These are phyloP conservation scores for Magnolia kwangsiensis DNA, from an alignment of 164 flowering plant genomes.

Conservation along the genomic window DNA sequence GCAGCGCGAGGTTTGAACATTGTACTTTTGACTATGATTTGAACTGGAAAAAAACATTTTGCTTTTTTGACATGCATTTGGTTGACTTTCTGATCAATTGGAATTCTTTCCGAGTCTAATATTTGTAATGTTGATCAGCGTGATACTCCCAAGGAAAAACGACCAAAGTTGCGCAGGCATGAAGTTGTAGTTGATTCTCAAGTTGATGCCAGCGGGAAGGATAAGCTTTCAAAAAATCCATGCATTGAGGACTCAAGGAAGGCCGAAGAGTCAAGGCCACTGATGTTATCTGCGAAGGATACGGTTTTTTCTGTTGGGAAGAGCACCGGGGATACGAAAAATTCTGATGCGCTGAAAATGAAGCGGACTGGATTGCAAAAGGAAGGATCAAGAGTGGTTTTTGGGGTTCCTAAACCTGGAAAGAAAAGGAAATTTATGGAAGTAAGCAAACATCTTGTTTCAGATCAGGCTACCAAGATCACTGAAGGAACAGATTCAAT, in stretches of 20 bases:
- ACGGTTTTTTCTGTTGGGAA: constrained; percentile 63
- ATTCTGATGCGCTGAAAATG: constrained; percentile 40
- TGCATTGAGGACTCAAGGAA: constrained; percentile 32
- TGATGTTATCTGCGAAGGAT: constrained; percentile 50
- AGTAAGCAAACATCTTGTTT: constrained; percentile 86
- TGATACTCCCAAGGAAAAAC: constrained; percentile 71
- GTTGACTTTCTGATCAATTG: background rate
- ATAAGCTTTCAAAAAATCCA: constrained; percentile 21
- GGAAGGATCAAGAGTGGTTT: constrained; percentile 73
- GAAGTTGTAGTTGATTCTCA: constrained; percentile 23
- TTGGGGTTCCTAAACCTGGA: constrained; percentile 96
- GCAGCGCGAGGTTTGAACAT: constrained; percentile 43
- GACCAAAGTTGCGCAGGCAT: constrained; percentile 41
- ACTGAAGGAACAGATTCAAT: constrained; percentile 43
- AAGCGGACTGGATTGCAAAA: constrained; percentile 60
- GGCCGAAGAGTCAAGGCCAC: constrained; percentile 35
- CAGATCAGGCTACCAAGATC: constrained; percentile 36
- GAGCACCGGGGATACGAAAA: constrained; percentile 37
- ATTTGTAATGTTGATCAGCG: constrained; percentile 36
- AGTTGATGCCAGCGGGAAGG: constrained; percentile 40
- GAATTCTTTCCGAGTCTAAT: background rate
- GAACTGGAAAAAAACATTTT: background rate
- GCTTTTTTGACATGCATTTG: background rate
- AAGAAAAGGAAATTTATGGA: constrained; percentile 97
- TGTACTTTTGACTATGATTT: background rate